Conservation (phyloP, 2,329 filamentous ascomycete genomes). For the Dendryphion nanum region DNA sequence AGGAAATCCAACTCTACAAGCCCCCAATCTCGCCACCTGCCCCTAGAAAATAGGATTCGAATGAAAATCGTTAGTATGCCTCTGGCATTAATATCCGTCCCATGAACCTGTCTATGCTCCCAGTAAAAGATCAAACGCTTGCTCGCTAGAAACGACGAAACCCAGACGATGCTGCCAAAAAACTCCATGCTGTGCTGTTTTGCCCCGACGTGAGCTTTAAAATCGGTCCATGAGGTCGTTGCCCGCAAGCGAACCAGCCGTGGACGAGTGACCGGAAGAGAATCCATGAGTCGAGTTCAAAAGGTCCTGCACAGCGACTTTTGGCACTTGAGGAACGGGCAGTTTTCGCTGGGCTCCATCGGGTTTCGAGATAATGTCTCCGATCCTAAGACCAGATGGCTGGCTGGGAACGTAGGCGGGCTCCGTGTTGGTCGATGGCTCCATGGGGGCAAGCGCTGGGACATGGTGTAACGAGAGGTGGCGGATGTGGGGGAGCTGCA, state of each 20-base stretch:
- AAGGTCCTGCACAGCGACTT: constrained; percentile 83
- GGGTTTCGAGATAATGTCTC: constrained; percentile 86
- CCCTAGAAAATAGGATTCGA: too few relatives aligned
- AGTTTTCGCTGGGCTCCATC: constrained; percentile 88
- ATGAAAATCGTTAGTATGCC: constrained; percentile 30
- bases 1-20: constrained; percentile 30
- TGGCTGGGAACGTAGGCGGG: constrained; percentile 58
- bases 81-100: constrained; percentile 19
- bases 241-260: constrained; percentile 74
- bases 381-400: constrained; percentile 71
- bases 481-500: constrained; percentile 85
- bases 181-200: constrained; percentile 30
- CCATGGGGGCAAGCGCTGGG: constrained; percentile 69
- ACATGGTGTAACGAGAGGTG: constrained; percentile 66
- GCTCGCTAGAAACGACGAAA: constrained; percentile 28
- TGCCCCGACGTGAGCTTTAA: constrained; percentile 15
- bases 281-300: constrained; percentile 64
- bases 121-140: constrained; percentile 25
- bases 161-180: constrained; percentile 28
- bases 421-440: constrained; percentile 61
- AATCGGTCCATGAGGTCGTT: constrained; percentile 40
- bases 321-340: constrained; percentile 86
- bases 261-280: constrained; percentile 73
- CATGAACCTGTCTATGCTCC: constrained; percentile 26
- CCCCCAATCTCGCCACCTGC: too few relatives aligned